Conservation (phyloP, 768 basidiomycete species). For the Mycena haematopus region DNA sequence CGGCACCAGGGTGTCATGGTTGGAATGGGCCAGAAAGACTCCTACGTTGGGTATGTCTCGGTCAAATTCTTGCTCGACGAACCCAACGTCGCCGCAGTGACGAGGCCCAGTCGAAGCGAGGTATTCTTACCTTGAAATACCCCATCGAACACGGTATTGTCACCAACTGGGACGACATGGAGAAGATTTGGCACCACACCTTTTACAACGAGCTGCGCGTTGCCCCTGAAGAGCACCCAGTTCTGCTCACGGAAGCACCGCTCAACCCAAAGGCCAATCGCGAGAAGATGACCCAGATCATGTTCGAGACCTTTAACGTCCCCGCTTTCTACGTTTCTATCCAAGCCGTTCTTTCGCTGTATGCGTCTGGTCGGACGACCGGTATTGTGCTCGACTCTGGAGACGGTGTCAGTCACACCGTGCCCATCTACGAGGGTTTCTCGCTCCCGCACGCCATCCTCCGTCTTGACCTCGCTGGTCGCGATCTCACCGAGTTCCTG, state of each 20-base stretch:
- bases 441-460: slow-evolving; percentile 72
- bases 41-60: slow-evolving; percentile 66
- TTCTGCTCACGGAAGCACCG: slow-evolving; percentile 73
- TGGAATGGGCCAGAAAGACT: slow-evolving; percentile 81
- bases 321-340: slow-evolving; percentile 77
- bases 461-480: slow-evolving; percentile 69
- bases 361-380: slow-evolving; percentile 74
- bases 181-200: slow-evolving; percentile 51
- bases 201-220: slow-evolving; percentile 81
- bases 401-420: slow-evolving; percentile 75
- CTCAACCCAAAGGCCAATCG: slow-evolving; percentile 77
- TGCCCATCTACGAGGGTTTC: slow-evolving; percentile 79
- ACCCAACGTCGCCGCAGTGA: slow-evolving; percentile 52
- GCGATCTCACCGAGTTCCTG: slow-evolving; percentile 67
- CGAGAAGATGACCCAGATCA: slow-evolving; percentile 79
- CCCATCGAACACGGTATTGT: slow-evolving; percentile 51
- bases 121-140: slow-evolving; percentile 80
- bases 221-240: slow-evolving; percentile 77
- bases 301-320: slow-evolving; percentile 80
- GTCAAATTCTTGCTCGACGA: background rate
- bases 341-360: slow-evolving; percentile 73
- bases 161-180: slow-evolving; percentile 33
- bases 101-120: slow-evolving; percentile 77
- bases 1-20: slow-evolving; percentile 81
- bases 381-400: slow-evolving; percentile 81